Evolutionary conservation across 73 alveolate genomes (phyloP).

Genomic region (Diophrys sp.): DNA sequence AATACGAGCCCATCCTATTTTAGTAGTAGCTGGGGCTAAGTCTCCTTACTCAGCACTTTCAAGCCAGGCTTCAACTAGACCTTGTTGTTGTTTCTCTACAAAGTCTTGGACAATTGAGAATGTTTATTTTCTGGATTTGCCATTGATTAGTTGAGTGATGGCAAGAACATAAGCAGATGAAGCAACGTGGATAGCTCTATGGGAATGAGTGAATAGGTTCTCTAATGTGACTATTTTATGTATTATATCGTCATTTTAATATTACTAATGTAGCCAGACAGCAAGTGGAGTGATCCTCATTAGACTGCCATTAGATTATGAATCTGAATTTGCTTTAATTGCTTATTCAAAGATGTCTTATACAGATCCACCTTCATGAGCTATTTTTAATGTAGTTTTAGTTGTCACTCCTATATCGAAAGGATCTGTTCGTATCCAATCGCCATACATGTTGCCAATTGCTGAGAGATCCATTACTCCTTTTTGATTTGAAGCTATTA

Average conservation of each 20-base stretch:
- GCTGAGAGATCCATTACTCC: neutral
- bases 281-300: slow-evolving; percentile 48
- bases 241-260: neutral
- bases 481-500: neutral
- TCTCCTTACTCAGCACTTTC: neutral
- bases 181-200: neutral
- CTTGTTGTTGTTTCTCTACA: neutral
- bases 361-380: neutral
- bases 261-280: slow-evolving; percentile 12
- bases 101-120: neutral
- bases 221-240: neutral
- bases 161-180: slow-evolving; percentile 7
- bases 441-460: slow-evolving; percentile 15
- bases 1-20: slow-evolving; percentile 15
- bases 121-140: slow-evolving; percentile 2
- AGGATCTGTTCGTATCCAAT: slow-evolving; percentile 31
- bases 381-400: neutral
- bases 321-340: neutral
- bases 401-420: slow-evolving; percentile 47
- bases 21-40: neutral
- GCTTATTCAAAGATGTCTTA: neutral
- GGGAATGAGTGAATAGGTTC: slow-evolving; percentile 32
- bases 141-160: slow-evolving; percentile 2
- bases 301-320: slow-evolving; percentile 36
- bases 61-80: slow-evolving; percentile 1